Evolutionary conservation across 805 yeast species (phyloP).

Genomic region (Ogataea chonburiensis): DNA sequence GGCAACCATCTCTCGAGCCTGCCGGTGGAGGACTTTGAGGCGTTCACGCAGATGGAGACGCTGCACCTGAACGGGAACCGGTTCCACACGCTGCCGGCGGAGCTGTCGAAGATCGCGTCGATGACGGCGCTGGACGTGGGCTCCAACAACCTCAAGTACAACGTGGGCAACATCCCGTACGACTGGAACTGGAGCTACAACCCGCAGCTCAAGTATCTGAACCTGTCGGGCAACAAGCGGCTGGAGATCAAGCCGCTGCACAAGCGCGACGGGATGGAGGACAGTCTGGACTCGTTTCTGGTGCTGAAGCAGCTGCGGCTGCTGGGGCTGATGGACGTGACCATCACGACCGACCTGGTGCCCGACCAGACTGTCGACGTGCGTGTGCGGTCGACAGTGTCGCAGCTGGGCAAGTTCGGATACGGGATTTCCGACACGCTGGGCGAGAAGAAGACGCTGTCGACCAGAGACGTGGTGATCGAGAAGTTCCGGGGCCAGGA

Average conservation of each 20-base stretch:
- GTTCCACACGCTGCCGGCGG: conserved; percentile 85
- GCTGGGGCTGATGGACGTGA: conserved; percentile 92
- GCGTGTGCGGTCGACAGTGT: conserved; percentile 88
- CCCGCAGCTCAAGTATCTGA: conserved; percentile 68
- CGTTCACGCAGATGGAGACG: conserved; percentile 53
- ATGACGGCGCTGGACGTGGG: conserved; percentile 84
- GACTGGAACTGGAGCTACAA: conserved; percentile 98
- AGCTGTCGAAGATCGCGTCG: conserved; percentile 63
- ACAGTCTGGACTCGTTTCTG: conserved; percentile 65
- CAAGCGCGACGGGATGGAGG: conserved; percentile 52
- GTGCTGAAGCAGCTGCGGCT: conserved; percentile 65
- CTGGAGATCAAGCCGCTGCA: conserved; percentile 78
- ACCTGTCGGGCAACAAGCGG: conserved; percentile 89
- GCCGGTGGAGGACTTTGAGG: conserved; percentile 83
- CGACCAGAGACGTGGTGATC: conserved; percentile 80
- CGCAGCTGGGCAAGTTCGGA: conserved; percentile 69
- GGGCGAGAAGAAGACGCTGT: conserved; percentile 62
- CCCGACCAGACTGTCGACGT: conserved; percentile 85
- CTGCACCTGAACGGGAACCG: conserved; percentile 80
- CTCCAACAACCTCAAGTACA: conserved; percentile 84
- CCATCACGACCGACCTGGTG: conserved; percentile 80
- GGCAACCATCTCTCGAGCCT: conserved; percentile 79
- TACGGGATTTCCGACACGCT: conserved; percentile 91
- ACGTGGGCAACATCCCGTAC: conserved; percentile 89
- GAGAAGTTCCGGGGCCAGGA: conserved; percentile 85